Base-by-base conservation (phyloP, 352 stramenopile species). In the Globisporangium perplexum region DNA sequence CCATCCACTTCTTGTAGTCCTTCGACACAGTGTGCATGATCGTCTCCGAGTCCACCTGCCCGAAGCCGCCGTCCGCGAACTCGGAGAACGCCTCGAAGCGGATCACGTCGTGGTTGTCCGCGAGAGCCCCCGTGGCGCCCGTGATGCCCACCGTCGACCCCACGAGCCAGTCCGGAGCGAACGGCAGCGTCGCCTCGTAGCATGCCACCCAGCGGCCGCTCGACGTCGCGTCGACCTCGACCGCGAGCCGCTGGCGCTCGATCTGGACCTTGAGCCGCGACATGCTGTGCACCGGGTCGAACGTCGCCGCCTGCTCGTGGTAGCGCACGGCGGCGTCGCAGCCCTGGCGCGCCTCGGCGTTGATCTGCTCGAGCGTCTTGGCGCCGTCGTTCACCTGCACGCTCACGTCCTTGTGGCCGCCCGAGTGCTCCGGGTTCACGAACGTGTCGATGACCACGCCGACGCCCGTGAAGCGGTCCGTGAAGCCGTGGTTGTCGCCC, bases 81-180 rank as follows among this genome's bases (percentile, higher is more conserved):
- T 90, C 77, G 28, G 69, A 65, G 52, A 86, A 94, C 23, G 74
- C 68, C 24, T 88, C 77, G 44, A 93, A 86, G 47, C 74, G 74
- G 38, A 93, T 83, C 45, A 93, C 71, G 59, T 95, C 84, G 60
- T 95, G 84, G 59, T 95, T 95, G 60, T 95, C 84, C 12, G 84
- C 84, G 18, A 95, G 57, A 26, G 68, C 68, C n/a, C 84, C 84
- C 2, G 84, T 95, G 7, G 84, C 72, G 23, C 68, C 83, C 14
- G 75, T 91, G 61, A 95, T 86, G 28, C 84, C 83, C 28, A 93
- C 75, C 31, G 80, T 89, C 17, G 77, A 47, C 23, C 53, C 56
- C 33, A 46, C 26, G 15, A 93, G 66, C 83, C 83, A 93, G 63
- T 87, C 62, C n/a, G 62, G 49, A 6, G 51, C 62, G 42, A 94